Percentiles rank a stretch among this genome's conserved stretches.
Conservation (phyloP, 1,139 yeast genomes). For the Blastobotrys indianensis region DNA sequence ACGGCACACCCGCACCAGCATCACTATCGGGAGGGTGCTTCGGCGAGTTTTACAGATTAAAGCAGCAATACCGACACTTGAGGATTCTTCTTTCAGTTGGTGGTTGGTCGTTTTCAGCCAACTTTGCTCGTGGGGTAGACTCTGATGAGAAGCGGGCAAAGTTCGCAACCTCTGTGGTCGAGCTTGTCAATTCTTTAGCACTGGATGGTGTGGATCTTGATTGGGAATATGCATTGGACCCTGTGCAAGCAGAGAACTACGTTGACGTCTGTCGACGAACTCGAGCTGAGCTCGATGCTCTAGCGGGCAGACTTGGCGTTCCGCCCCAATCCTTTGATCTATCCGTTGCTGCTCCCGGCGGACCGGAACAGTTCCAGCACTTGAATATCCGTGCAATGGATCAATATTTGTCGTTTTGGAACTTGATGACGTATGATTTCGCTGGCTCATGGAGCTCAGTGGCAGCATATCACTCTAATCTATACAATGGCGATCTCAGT, state of each 20-base stretch:
- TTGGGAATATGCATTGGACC: conserved; percentile 78
- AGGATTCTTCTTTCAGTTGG: conserved; percentile 74
- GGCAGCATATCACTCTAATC: conserved; percentile 66
- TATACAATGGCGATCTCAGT: conserved; percentile 48
- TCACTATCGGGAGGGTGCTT: conserved; percentile 42
- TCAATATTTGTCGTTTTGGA: conserved; percentile 59
- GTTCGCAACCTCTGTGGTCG: conserved; percentile 50
- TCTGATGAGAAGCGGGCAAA: conserved; percentile 35
- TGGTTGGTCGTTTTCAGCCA: conserved; percentile 68
- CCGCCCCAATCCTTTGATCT: conserved; percentile 41
- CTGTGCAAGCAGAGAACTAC: conserved; percentile 43
- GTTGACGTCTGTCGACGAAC: conserved; percentile 43
- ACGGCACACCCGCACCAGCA: conserved; percentile 18
- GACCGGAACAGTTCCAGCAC: conserved; percentile 40
- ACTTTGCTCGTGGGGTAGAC: conserved; percentile 45
- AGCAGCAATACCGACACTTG: conserved; percentile 43
- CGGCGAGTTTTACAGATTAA: conserved; percentile 51
- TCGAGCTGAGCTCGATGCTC: conserved; percentile 38
- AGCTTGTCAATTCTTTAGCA: conserved; percentile 47
- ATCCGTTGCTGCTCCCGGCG: conserved; percentile 75
- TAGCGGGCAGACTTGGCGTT: conserved; percentile 31
- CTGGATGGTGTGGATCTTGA: conserved; percentile 92
- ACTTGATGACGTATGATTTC: conserved; percentile 87
- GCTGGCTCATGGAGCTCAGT: conserved; percentile 68
- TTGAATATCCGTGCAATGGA: conserved; percentile 52